Evolutionary conservation across 139 green algal species (phyloP), one percentile per base, ranked within the genome.

Genomic region (Volvox africanus): DNA sequence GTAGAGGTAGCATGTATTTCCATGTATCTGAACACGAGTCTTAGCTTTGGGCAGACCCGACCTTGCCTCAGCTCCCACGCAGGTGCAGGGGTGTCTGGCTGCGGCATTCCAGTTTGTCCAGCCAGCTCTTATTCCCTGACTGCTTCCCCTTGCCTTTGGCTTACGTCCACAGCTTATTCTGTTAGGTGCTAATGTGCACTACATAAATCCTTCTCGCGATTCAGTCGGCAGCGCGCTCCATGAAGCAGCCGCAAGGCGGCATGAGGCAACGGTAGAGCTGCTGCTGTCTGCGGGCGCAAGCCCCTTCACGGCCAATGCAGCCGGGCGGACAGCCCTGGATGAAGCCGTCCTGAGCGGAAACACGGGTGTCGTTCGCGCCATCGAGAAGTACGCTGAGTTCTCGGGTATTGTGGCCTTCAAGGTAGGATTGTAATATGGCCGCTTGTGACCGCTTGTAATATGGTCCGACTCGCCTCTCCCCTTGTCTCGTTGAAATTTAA

Each of bases 131-230:
- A 28, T 33, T 24, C 21, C 13, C 32, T 55, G 75, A 20, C 9
- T 0, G 44, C 28, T 20, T 26, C 12, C 19, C 50, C n/a, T 30
- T 44, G 5, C 28, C 73, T 79, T 18, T 35, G 32, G 3, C 75
- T 81, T 30, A 71, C 71, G 0, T 30, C 37, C 44, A 50, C 92
- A 92, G 92, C 88, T 94, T 16, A 78, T 94, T 19, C 21, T 36
- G 19, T 55, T 92, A 62, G 92, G 92, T 12, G 92, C 85, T 44
- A 69, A 94, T 55, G 21, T 92, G 12, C 79, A 92, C 76, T 76
- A 73, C 28, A 78, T 92, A 17, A 86, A 88, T 22, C 55, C 78
- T 30, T 77, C 85, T 33, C 88, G 84, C 6, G 13, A 80, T 22
- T 50, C 67, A 6, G 65, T 75, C 12, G 86, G 86, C 30, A 32